phyloP scores from a whole-genome alignment of 108 stramenopile genomes.

The Pseudonitzschia pungens region DNA sequence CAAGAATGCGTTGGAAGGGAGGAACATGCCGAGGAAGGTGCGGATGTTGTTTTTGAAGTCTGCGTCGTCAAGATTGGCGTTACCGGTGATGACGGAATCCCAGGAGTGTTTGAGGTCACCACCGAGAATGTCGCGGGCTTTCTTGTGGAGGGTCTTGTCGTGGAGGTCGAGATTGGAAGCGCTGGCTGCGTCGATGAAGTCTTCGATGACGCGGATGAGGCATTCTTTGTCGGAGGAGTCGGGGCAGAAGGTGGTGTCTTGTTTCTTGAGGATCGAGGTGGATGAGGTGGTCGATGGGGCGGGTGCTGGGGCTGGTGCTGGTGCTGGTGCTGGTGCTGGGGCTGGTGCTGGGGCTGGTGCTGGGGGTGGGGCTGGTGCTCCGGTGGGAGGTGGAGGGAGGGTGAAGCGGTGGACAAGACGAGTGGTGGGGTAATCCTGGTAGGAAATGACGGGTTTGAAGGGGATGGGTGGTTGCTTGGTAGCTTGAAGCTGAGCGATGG shows the following conservation, averaged over 20 bases:
- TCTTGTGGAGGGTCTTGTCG: background rate
- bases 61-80: background rate
- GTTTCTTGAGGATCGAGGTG: background rate
- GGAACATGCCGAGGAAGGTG: background rate
- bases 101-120: background rate
- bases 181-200: background rate
- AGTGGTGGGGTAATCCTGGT: background rate
- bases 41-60: background rate
- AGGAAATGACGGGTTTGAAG: background rate
- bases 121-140: background rate
- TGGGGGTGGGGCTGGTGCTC: background rate
- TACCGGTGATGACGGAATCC: background rate
- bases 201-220: background rate
- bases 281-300: too few relatives aligned
- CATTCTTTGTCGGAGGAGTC: background rate
- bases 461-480: background rate
- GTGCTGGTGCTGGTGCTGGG: too few relatives aligned
- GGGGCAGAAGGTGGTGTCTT: background rate
- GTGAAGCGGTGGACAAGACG: background rate
- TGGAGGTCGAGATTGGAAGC: background rate
- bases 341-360: too few relatives aligned
- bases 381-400: too few relatives aligned
- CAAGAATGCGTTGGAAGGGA: background rate
- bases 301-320: too few relatives aligned
- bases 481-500: background rate